phyloP scores from a whole-genome alignment of 129 eudicot species.

The Rutidosis leptorrhynchoides region DNA sequence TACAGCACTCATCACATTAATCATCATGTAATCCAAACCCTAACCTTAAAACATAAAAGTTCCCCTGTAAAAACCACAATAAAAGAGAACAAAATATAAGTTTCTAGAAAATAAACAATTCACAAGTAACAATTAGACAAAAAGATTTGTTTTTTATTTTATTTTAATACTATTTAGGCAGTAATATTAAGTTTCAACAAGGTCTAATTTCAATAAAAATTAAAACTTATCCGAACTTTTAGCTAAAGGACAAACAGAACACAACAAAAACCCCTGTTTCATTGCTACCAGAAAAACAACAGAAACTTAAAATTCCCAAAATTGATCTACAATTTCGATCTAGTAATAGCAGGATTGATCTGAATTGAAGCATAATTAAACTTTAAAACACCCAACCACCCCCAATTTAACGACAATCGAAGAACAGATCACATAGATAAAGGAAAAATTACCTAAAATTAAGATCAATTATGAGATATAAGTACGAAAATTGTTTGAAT shows the following conservation, averaged over 20 bases:
- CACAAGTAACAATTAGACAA: neutral
- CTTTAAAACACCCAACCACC: neutral
- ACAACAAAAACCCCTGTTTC: slow-evolving; percentile 28
- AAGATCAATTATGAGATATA: neutral
- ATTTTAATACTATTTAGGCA: neutral
- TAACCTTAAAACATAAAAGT: neutral
- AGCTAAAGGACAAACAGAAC: slow-evolving; percentile 28
- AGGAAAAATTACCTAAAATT: slow-evolving; percentile 14
- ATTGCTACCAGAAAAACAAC: neutral
- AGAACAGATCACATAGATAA: neutral
- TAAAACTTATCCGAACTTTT: neutral
- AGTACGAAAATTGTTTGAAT: slow-evolving; percentile 8
- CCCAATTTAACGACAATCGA: slow-evolving; percentile 13
- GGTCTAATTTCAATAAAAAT: neutral
- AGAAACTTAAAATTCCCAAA: slow-evolving; percentile 13
- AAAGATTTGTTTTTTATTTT: neutral
- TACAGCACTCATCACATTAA: slow-evolving; percentile 43
- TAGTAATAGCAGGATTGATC: neutral
- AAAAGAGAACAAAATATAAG: neutral
- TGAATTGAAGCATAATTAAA: neutral
- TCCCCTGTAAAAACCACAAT: slow-evolving; percentile 1
- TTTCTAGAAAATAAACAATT: slow-evolving; percentile 9
- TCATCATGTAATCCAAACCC: slow-evolving; percentile 28
- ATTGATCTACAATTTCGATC: neutral
- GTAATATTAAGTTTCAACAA: neutral